Evolutionary conservation across 495 filamentous ascomycete species (phyloP), one percentile per base, ranked within the genome.

Genomic region (Aspergillus egyptiacus): DNA sequence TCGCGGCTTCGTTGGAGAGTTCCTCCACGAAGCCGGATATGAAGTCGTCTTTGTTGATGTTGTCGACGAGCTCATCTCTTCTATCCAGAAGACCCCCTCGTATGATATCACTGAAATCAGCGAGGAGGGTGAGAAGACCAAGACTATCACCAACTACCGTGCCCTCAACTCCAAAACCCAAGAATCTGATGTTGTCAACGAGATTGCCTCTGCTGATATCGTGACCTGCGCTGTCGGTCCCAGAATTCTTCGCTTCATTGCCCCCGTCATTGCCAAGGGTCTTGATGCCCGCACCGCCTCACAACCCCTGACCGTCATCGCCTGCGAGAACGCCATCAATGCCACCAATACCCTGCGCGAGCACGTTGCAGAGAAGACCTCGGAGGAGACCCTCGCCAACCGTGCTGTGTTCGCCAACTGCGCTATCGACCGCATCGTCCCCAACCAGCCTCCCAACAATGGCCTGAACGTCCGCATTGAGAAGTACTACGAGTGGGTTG

Each of bases 401-500:
- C 80, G 84, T 37, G 85, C 85, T 27, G 80, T 83, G 50, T 96
- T 91, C 62, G 91, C 91, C 67, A 97, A 97, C 75, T 95, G 89
- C 40, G 91, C 93, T 53, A 95, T 97, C 61, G 93, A 98, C 72
- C 89, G 93, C 23, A 98, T 98, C 60, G 93, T 96, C 8, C 93
- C 94, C 6, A 82, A 82, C 33, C 90, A 96, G 72, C 80, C 85
- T 51, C 75, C 83, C 22, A 74, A 86, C 63, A 72, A 79, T 15
- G 89, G 89, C 31, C 75, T 96, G 31, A 85, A 96, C 59, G 93
- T 98, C 53, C 88, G 84, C 57, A 90, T 98, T 50, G 93, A 98
- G 77, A 88, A 87, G 69, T 98, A 95, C 80, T 95, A 85, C 74
- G 93, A 98, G 69, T 98, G 93, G 93, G 93, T 90, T 8, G 90